Base-by-base conservation (phyloP, 2,329 filamentous ascomycete species). In the Aspergillus viridinutans region DNA sequence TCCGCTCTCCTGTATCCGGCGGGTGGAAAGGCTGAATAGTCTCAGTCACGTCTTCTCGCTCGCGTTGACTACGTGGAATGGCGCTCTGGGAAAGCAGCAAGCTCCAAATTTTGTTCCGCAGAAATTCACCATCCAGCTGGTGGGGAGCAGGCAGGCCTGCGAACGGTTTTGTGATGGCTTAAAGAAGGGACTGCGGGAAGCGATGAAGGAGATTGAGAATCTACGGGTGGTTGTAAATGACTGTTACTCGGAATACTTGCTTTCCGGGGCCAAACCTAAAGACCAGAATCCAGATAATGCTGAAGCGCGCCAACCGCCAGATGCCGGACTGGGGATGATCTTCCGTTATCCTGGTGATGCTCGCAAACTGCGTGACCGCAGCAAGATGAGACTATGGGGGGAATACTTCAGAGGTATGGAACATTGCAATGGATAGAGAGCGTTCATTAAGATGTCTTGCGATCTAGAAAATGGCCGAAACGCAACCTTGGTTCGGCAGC, bases 381-480 rank as follows among this genome's bases (percentile, higher is more conserved):
- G 93, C 69, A 99, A 99, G 80, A 97, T 99, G 89, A 84, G 94
- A 49, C 78, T 99, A 43, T 99, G 94, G 94, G 91, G 90, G 57
- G 94, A 99, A 75, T 99, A 99, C 73, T 81, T 99, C 59, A 84
- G 90, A 72, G 75, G 79, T 75, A 69, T 56, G 65, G 58, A 17
- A 40, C 35, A 45, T 9, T 50, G 26, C 25, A 10, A 40, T 50
- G 3, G 47, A 28, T 45, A 10, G 32, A n/a, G 35, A 45, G 3
- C 29, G n/a, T 47, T 48, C 48, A 51, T 58, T 66, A 58, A 66
- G 50, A 35, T 38, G 61, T 38, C 45, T 29, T 14, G 40, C 45
- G 20, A 20, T 52, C 43, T 59, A 81, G 94, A 97, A 71, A 97
- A 97, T 70, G 94, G 94, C 52, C 87, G 94, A 56, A 97, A 96